phyloP scores from a whole-genome alignment of 1,284 basidiomycete species.

The Microstroma glucosiphilum region DNA sequence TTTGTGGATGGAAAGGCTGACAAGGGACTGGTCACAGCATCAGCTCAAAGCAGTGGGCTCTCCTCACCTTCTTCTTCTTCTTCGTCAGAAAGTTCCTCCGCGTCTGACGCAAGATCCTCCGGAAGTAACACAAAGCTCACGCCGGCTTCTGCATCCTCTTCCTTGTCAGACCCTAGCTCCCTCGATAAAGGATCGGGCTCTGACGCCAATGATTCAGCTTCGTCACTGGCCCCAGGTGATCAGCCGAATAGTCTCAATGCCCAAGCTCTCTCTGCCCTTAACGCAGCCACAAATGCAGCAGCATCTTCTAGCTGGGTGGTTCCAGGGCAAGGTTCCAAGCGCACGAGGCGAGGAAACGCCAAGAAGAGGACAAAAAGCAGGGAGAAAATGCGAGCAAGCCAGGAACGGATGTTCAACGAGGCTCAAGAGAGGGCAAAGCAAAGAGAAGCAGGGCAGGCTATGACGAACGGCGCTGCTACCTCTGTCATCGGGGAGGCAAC shows the following conservation, averaged over 20 bases:
- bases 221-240: too few species aligned
- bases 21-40: too few species aligned
- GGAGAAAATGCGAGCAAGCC: neutral
- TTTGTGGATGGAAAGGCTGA: too few species aligned
- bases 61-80: slow-evolving; percentile 3
- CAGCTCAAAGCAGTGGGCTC: neutral
- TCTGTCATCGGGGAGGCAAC: neutral
- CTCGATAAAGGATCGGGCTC: too few species aligned
- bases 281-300: neutral
- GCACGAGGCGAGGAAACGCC: neutral
- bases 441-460: neutral
- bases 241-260: too few species aligned
- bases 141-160: neutral
- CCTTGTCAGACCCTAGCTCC: neutral
- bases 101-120: neutral
- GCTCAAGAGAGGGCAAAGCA: neutral
- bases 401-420: neutral
- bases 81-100: neutral
- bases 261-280: neutral
- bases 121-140: neutral
- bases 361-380: neutral
- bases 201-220: too few species aligned
- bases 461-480: neutral
- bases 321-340: neutral
- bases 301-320: neutral